Conservation (phyloP, 805 yeast genomes). For the Huiozyma sinensis region DNA sequence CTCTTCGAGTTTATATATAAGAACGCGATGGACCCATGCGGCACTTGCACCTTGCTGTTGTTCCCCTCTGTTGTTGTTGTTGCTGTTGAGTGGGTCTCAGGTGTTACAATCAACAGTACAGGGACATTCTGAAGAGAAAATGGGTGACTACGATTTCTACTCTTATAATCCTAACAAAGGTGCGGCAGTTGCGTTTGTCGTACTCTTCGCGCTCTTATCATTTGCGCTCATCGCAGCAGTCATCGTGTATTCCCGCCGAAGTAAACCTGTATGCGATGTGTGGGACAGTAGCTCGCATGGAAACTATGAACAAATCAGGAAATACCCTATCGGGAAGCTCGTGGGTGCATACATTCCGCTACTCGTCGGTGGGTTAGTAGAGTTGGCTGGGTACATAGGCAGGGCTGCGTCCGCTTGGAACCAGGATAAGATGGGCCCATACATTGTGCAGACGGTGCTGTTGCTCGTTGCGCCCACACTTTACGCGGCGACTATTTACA, state of each 20-base stretch:
- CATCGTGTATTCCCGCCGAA: not conserved
- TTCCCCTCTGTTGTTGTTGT: too few species aligned
- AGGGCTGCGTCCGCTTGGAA: conserved; percentile 13
- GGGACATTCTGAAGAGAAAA: too few species aligned
- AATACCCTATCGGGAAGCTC: conserved; percentile 1
- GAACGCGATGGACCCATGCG: too few species aligned
- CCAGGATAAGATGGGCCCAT: conserved; percentile 9
- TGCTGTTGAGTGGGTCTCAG: too few species aligned
- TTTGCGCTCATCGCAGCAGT: not conserved
- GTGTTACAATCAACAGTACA: too few species aligned
- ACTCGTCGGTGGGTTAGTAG: conserved; percentile 19
- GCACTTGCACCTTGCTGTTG: too few species aligned
- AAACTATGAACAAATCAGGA: not conserved
- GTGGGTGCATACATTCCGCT: conserved; percentile 15
- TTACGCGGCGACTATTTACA: conserved; percentile 26
- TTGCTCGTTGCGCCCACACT: conserved; percentile 26
- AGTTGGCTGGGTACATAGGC: conserved; percentile 20
- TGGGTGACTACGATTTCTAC: conserved; percentile 5
- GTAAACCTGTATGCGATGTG: not conserved
- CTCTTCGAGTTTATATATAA: too few species aligned
- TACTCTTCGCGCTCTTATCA: conserved; percentile 6
- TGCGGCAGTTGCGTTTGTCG: conserved; percentile 9
- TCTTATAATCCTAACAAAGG: conserved; percentile 10
- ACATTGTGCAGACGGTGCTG: conserved; percentile 19
- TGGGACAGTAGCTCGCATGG: not conserved